Conservation (phyloP, 345 rosid genomes). For the Populus ilicifolia region DNA sequence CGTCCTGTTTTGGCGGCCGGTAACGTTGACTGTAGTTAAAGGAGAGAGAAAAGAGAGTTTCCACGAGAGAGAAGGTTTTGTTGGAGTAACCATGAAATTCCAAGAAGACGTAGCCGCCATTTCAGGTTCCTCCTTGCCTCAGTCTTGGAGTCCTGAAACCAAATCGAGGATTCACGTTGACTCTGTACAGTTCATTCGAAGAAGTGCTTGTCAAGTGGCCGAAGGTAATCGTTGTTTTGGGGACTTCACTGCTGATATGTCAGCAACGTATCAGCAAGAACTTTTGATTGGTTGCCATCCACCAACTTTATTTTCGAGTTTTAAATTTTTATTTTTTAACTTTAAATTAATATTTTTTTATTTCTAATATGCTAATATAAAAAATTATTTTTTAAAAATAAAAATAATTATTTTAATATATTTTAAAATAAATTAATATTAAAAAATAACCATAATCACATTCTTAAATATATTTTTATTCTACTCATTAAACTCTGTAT, state of each 20-base stretch:
- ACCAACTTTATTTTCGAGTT: too few species aligned
- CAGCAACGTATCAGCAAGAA: not conserved
- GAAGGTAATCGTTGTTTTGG: not conserved
- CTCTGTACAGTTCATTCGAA: not conserved
- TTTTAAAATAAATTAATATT: too few species aligned
- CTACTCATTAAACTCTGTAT: too few species aligned
- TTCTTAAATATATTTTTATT: too few species aligned
- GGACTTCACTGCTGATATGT: constrained; percentile 4
- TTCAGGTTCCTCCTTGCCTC: not conserved
- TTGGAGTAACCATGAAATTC: constrained; percentile 9
- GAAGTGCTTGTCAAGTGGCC: not conserved
- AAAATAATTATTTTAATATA: too few species aligned
- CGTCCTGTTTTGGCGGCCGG: not conserved
- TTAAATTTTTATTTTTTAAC: too few species aligned
- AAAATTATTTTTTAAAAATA: too few species aligned
- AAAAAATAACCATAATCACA: too few species aligned
- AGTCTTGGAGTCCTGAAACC: not conserved
- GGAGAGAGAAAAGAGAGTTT: constrained; percentile 2
- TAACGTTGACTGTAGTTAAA: not conserved
- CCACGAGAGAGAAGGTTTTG: constrained; percentile 8
- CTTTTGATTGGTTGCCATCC: not conserved
- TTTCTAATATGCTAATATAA: too few species aligned
- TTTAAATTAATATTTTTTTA: too few species aligned
- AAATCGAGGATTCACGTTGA: not conserved
- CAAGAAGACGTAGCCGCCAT: constrained; percentile 12